Evolutionary conservation across 352 stramenopile species (phyloP).

Genomic region (Pythium rhizo-oryzae): DNA sequence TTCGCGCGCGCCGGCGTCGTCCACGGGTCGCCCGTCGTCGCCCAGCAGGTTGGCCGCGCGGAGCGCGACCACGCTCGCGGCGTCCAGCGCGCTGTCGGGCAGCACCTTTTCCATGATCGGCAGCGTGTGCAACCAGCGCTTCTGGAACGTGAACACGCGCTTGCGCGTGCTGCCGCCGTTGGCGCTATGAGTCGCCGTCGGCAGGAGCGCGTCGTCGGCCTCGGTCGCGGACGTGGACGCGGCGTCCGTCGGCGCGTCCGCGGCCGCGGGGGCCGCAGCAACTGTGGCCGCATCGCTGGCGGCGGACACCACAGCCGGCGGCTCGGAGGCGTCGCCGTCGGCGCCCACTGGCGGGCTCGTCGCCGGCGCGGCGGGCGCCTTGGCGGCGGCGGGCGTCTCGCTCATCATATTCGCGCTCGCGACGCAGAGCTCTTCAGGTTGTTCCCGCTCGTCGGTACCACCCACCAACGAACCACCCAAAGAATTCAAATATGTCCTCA

Average conservation of each 20-base stretch:
- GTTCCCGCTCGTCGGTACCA: conserved; percentile 33
- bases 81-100: conserved; percentile 36
- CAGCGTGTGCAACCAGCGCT: conserved; percentile 77
- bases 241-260: neutral
- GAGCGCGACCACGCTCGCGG: conserved; percentile 35
- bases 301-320: neutral
- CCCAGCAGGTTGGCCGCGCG: conserved; percentile 28
- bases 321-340: neutral
- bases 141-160: conserved; percentile 82
- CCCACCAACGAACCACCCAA: conserved; percentile 18
- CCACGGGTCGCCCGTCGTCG: conserved; percentile 25
- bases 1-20: conserved; percentile 38
- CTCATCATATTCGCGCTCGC: conserved; percentile 22
- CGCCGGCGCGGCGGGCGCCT: neutral
- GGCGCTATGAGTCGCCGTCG: neutral
- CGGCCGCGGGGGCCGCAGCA: neutral
- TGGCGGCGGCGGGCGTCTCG: conserved; percentile 8
- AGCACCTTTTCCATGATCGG: conserved; percentile 77
- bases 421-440: conserved; percentile 23
- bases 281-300: neutral
- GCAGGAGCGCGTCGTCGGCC: neutral
- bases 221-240: neutral
- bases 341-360: neutral
- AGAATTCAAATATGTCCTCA: conserved; percentile 17
- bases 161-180: conserved; percentile 37